These are phyloP conservation scores for Taphrina sp. DNA, from an alignment of 1,139 yeast species.

Conservation along the genomic window DNA sequence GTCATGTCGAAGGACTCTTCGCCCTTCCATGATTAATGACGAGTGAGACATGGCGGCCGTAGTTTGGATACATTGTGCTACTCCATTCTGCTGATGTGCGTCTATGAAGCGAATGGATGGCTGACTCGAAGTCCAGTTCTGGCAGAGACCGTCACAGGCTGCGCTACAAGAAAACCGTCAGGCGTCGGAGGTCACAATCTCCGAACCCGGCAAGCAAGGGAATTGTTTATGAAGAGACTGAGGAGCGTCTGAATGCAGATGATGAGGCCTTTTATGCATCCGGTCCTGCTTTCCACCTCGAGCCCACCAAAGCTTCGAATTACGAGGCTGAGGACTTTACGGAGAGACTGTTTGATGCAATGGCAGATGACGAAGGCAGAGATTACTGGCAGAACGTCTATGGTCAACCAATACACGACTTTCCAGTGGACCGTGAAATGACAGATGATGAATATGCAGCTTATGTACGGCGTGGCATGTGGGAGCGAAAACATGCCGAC, in stretches of 20 bases:
- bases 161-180: too few relatives aligned
- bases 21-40: too few relatives aligned
- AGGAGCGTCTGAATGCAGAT: constrained; percentile 6
- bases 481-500: constrained; percentile 9
- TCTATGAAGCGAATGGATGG: too few relatives aligned
- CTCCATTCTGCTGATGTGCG: too few relatives aligned
- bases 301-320: background rate
- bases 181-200: too few relatives aligned
- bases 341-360: constrained; percentile 11
- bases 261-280: constrained; percentile 16
- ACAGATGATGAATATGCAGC: constrained; percentile 20
- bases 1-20: too few relatives aligned
- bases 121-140: too few relatives aligned
- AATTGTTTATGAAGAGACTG: too few relatives aligned
- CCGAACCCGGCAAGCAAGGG: too few relatives aligned
- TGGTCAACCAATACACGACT: constrained; percentile 6
- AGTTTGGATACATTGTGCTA: too few relatives aligned
- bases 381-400: constrained; percentile 12
- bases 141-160: too few relatives aligned
- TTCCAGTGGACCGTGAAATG: constrained; percentile 4
- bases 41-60: too few relatives aligned
- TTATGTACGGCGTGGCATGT: constrained; percentile 17
- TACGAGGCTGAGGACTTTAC: background rate
- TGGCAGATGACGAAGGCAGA: constrained; percentile 23
- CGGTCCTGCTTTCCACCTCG: background rate